These are phyloP conservation scores for Micractinium conductrix DNA, from an alignment of 139 green algal genomes.

Conservation along the genomic window DNA sequence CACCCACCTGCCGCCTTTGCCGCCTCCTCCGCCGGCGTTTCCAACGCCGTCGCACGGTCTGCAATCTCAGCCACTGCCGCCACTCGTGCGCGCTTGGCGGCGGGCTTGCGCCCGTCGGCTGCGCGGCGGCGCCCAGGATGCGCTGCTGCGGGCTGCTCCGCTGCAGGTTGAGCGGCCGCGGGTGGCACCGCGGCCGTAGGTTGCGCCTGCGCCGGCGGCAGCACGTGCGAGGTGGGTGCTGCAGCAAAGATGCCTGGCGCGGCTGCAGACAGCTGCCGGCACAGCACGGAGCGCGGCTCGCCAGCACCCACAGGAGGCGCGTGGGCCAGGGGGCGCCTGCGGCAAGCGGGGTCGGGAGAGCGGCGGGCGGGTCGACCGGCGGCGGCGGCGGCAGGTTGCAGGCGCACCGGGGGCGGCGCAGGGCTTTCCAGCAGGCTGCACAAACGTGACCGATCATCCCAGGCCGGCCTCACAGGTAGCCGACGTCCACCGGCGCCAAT, in stretches of 20 bases:
- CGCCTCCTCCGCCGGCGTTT: slow-evolving; percentile 22
- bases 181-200: neutral
- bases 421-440: too few species aligned
- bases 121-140: neutral
- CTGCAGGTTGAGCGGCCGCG: neutral
- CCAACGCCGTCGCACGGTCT: neutral
- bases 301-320: neutral
- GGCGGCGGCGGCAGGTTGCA: neutral
- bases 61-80: neutral
- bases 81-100: slow-evolving; percentile 16
- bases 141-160: neutral
- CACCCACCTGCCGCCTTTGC: slow-evolving; percentile 19
- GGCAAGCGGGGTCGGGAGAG: too few species aligned
- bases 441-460: neutral
- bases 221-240: neutral
- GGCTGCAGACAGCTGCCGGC: neutral
- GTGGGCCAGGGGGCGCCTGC: slow-evolving; percentile 12
- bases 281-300: slow-evolving; percentile 1
- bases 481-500: slow-evolving; percentile 8
- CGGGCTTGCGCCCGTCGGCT: neutral
- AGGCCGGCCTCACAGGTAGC: slow-evolving; percentile 12
- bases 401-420: neutral
- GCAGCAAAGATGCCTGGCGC: slow-evolving; percentile 16
- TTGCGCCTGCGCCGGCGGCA: neutral
- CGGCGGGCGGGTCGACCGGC: neutral